Conservation (phyloP, 2,329 filamentous ascomycete genomes). For the Penicillium sp. region DNA sequence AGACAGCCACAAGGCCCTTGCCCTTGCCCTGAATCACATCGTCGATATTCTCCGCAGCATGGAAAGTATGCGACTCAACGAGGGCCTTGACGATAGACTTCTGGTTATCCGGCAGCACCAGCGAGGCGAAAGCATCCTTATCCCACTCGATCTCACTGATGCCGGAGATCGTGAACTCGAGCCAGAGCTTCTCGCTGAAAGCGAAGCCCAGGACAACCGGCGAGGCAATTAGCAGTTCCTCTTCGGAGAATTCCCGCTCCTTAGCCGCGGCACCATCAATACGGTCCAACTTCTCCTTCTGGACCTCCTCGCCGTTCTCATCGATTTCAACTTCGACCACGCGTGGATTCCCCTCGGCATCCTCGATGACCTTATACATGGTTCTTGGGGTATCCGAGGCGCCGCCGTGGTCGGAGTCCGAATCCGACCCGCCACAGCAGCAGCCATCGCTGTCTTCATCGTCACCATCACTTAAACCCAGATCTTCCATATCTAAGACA, state of each 20-base stretch:
- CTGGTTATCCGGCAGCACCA: conserved; percentile 65
- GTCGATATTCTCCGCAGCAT: conserved; percentile 76
- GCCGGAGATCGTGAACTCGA: conserved; percentile 77
- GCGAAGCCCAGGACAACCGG: conserved; percentile 82
- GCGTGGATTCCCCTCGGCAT: conserved; percentile 51
- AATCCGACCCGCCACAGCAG: conserved; percentile 38
- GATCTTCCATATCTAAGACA: conserved; percentile 47
- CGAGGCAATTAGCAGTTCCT: conserved; percentile 78
- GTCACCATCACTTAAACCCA: conserved; percentile 15
- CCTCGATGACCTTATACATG: conserved; percentile 54
- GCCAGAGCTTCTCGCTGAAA: conserved; percentile 84
- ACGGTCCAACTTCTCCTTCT: conserved; percentile 56
- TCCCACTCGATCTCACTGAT: conserved; percentile 83
- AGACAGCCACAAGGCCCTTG: conserved; percentile 74
- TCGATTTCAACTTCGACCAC: conserved; percentile 56
- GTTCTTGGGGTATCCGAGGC: conserved; percentile 35
- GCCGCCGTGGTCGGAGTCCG: conserved; percentile 38
- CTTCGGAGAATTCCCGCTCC: conserved; percentile 65
- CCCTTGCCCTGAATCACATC: conserved; percentile 81
- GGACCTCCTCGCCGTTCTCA: conserved; percentile 54
- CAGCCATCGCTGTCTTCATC: conserved; percentile 43
- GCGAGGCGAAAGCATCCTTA: conserved; percentile 71
- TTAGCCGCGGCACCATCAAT: conserved; percentile 41
- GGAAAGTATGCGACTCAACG: conserved; percentile 78
- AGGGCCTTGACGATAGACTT: conserved; percentile 72